A percentile compares a stretch with the other conserved stretches of the same genome.
Evolutionary conservation across 108 stramenopile genomes (phyloP).

Genomic region (Epithemia pelagica): DNA sequence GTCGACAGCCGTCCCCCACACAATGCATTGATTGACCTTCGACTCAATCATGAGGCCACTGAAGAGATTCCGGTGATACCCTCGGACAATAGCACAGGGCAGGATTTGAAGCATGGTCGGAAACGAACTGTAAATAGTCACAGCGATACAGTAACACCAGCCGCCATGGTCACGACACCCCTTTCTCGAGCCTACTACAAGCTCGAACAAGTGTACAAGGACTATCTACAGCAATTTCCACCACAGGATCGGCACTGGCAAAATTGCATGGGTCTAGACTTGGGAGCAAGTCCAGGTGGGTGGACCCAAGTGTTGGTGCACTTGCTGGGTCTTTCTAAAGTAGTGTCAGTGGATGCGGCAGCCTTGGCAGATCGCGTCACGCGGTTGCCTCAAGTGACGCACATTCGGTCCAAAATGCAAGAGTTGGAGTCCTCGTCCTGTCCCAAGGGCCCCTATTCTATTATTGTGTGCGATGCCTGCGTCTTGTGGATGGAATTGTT

Average conservation of each 20-base stretch:
- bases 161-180: conserved; percentile 16
- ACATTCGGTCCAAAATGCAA: conserved; percentile 24
- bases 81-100: conserved; percentile 21
- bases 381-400: conserved; percentile 24
- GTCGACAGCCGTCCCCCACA: conserved; percentile 17
- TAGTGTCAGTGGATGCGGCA: conserved; percentile 39
- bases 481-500: conserved; percentile 23
- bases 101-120: conserved; percentile 10
- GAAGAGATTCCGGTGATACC: conserved; percentile 27
- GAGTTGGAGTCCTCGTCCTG: conserved; percentile 19
- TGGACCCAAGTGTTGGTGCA: conserved; percentile 48
- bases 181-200: conserved; percentile 54
- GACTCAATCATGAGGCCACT: conserved; percentile 36
- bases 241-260: conserved; percentile 3
- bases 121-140: no score
- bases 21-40: conserved; percentile 25
- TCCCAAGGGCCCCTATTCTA: conserved; percentile 29
- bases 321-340: conserved; percentile 16
- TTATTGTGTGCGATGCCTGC: conserved; percentile 49
- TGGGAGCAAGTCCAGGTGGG: conserved; percentile 57
- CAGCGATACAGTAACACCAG: background rate
- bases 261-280: conserved; percentile 26
- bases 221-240: conserved; percentile 5
- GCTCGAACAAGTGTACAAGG: conserved; percentile 28
- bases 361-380: conserved; percentile 32